A percentile compares a stretch with the other conserved stretches of the same genome.
Evolutionary conservation across 1,284 basidiomycete species (phyloP).

Genomic region (Tilletia walkeri): DNA sequence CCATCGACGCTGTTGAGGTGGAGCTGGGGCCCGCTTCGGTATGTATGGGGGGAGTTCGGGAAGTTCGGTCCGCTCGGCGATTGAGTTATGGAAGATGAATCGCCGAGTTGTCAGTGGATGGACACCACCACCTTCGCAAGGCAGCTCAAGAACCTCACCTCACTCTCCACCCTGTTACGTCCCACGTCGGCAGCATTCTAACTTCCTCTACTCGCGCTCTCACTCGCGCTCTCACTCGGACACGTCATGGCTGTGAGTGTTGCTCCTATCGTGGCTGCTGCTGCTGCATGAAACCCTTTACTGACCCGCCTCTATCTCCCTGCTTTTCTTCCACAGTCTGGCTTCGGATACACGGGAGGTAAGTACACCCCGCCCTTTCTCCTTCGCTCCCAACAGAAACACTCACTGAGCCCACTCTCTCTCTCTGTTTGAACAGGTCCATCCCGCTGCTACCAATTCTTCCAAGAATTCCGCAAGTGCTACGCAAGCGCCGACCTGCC

Average conservation of each 20-base stretch:
- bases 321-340: conserved; percentile 57
- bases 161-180: no score
- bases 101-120: background rate
- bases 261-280: no score
- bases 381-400: conserved; percentile 12
- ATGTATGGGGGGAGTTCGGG: background rate
- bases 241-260: conserved; percentile 8
- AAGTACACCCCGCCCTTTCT: conserved; percentile 32
- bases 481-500: conserved; percentile 80
- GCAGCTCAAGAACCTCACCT: no score
- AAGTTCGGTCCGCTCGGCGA: background rate
- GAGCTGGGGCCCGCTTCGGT: background rate
- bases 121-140: no score
- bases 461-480: conserved; percentile 77
- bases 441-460: conserved; percentile 85
- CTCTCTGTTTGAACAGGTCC: conserved; percentile 63
- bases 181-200: no score
- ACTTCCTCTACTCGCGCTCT: no score
- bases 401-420: conserved; percentile 21
- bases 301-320: no score
- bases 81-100: background rate
- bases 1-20: background rate
- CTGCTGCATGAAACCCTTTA: no score
- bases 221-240: background rate
- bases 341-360: conserved; percentile 70